Conservation (phyloP, 495 filamentous ascomycete genomes). For the Penicillium chermesinum region DNA sequence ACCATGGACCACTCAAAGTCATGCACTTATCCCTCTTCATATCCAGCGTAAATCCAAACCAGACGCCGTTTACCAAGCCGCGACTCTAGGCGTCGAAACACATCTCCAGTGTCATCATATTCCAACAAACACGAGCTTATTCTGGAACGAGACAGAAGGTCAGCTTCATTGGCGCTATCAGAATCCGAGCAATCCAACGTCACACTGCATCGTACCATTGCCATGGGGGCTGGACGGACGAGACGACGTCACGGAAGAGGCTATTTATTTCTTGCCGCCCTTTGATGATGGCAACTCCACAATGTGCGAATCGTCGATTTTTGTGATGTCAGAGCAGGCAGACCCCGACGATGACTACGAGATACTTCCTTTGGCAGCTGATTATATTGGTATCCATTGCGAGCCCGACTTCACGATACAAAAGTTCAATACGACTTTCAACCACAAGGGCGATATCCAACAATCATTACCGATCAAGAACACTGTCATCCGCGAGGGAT, state of each 20-base stretch:
- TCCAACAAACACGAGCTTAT: not conserved
- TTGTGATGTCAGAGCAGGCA: not conserved
- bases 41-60: not conserved
- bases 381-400: not conserved
- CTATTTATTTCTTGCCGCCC: not conserved
- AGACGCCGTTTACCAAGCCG: constrained; percentile 4
- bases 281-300: not conserved
- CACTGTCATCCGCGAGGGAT: not conserved
- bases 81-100: constrained; percentile 15
- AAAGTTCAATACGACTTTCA: not conserved
- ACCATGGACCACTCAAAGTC: constrained; percentile 10
- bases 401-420: not conserved
- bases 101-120: constrained; percentile 9
- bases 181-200: not conserved
- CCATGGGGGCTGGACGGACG: not conserved
- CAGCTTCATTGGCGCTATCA: not conserved
- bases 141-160: not conserved
- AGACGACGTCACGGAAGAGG: not conserved
- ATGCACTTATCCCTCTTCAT: constrained; percentile 9
- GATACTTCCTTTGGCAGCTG: not conserved
- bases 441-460: not conserved
- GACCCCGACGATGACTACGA: not conserved
- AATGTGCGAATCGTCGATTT: not conserved
- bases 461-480: not conserved
- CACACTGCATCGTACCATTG: not conserved